These are phyloP conservation scores for Suillus hirtellus DNA, from an alignment of 768 basidiomycete species.

Conservation along the genomic window DNA sequence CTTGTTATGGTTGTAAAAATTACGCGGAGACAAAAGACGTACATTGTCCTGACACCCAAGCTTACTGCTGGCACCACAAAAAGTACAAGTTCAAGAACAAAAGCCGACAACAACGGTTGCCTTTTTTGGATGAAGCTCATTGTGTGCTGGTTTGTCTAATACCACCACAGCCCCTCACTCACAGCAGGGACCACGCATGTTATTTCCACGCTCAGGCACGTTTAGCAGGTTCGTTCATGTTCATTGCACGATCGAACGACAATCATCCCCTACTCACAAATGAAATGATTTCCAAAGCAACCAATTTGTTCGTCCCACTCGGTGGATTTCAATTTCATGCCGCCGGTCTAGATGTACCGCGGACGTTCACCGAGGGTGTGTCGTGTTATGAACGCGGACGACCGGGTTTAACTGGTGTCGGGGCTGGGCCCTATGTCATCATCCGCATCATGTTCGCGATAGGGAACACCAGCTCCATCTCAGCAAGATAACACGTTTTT, in stretches of 20 bases:
- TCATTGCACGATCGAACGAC: not conserved
- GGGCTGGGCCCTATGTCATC: not conserved
- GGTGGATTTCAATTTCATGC: not conserved
- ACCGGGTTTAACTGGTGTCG: not conserved
- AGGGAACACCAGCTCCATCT: not conserved
- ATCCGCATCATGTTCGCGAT: not conserved
- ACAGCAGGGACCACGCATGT: not conserved
- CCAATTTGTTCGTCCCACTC: not conserved
- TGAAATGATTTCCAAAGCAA: not conserved
- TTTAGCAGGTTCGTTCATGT: not conserved
- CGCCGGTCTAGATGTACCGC: not conserved
- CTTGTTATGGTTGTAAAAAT: not conserved
- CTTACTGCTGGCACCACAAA: not conserved
- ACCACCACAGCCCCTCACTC: not conserved
- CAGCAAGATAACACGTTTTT: not conserved
- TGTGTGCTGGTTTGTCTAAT: not conserved
- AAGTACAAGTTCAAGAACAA: not conserved
- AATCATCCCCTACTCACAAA: constrained; percentile 4
- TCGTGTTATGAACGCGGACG: not conserved
- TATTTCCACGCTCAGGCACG: constrained; percentile 2
- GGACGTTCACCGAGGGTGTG: not conserved
- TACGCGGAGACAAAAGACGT: constrained; percentile 1
- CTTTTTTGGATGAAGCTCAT: constrained; percentile 15
- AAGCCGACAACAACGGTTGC: constrained; percentile 23
- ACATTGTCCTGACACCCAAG: not conserved